A percentile compares a stretch with the other conserved stretches of the same genome.
Evolutionary conservation across 225 moss, liverwort and hornwort species (phyloP).

Genomic region (Bryoerythrophyllum caledonicum): DNA sequence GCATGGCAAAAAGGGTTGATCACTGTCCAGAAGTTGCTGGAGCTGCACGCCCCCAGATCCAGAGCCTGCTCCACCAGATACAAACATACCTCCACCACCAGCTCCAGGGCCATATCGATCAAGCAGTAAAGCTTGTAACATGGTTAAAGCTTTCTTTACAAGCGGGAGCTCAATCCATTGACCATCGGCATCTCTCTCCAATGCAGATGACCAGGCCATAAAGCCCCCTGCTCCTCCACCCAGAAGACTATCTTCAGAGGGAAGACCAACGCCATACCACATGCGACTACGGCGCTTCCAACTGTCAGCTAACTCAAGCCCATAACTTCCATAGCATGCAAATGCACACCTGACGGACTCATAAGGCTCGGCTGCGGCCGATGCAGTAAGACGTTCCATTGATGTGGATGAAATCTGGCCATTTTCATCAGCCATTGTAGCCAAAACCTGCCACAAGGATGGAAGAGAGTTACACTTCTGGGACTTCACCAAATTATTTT

Average conservation of each 20-base stretch:
- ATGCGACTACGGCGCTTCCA: slow-evolving; percentile 90
- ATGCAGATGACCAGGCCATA: slow-evolving; percentile 61
- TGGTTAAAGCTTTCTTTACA: slow-evolving; percentile 72
- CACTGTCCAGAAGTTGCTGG: slow-evolving; percentile 88
- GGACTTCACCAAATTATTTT: too few relatives aligned
- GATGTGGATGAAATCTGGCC: slow-evolving; percentile 76
- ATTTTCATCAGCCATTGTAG: slow-evolving; percentile 87
- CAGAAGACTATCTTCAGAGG: slow-evolving; percentile 44
- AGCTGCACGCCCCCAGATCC: slow-evolving; percentile 86
- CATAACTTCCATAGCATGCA: slow-evolving; percentile 84
- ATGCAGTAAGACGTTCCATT: slow-evolving; percentile 89
- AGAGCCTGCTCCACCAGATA: slow-evolving; percentile 83
- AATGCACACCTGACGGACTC: slow-evolving; percentile 92
- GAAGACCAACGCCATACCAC: slow-evolving; percentile 96
- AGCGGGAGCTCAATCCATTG: slow-evolving; percentile 78
- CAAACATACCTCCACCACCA: slow-evolving; percentile 65
- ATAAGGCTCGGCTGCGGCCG: slow-evolving; percentile 85
- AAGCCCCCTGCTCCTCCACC: slow-evolving; percentile 78
- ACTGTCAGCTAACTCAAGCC: slow-evolving; percentile 68
- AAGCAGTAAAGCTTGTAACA: slow-evolving; percentile 80
- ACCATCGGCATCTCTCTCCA: slow-evolving; percentile 69
- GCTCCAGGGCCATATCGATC: slow-evolving; percentile 90
- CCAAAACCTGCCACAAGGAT: slow-evolving; percentile 52
- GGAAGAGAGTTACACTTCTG: background rate
- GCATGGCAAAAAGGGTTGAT: slow-evolving; percentile 95